phyloP scores from a whole-genome alignment of 2,329 filamentous ascomycete genomes.

The Hirsutella rhossiliensis region DNA sequence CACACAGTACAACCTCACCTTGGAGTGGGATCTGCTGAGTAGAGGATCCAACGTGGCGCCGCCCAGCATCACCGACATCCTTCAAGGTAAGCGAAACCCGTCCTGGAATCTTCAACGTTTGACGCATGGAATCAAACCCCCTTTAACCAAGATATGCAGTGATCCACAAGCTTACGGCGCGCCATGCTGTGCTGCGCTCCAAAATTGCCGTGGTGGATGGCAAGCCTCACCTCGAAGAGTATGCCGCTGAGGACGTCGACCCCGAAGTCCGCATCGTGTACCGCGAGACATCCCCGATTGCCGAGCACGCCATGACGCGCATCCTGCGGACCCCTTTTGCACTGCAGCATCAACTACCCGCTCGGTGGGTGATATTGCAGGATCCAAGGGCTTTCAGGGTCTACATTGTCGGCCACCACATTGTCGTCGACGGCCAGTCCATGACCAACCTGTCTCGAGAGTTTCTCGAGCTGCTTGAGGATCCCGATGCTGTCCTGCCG shows the following conservation, averaged over 20 bases:
- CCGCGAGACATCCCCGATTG: background rate
- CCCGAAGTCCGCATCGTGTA: constrained; percentile 3
- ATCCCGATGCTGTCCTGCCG: background rate
- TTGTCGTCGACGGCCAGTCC: constrained; percentile 5
- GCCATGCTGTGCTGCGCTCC: constrained; percentile 3
- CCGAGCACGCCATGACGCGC: constrained; percentile 1
- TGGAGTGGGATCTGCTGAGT: constrained; percentile 3
- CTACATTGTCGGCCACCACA: constrained; percentile 5
- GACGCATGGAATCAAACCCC: background rate
- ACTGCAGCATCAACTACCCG: constrained; percentile 2
- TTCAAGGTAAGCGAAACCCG: background rate
- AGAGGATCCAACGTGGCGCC: background rate
- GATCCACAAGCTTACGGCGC: constrained; percentile 2
- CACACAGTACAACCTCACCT: constrained; percentile 6
- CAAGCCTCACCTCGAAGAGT: constrained; percentile 2
- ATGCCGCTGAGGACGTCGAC: constrained; percentile 1
- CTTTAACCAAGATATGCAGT: background rate
- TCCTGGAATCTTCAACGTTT: background rate
- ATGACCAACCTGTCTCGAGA: constrained; percentile 6
- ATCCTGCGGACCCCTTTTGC: constrained; percentile 2
- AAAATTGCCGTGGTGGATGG: background rate
- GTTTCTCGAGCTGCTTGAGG: constrained; percentile 2
- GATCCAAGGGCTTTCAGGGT: constrained; percentile 2
- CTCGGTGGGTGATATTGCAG: constrained; percentile 4
- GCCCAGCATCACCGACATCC: background rate